Evolutionary conservation across 495 filamentous ascomycete species (phyloP), one percentile per base, ranked within the genome.

Genomic region (Penicillium macrosclerotiorum): DNA sequence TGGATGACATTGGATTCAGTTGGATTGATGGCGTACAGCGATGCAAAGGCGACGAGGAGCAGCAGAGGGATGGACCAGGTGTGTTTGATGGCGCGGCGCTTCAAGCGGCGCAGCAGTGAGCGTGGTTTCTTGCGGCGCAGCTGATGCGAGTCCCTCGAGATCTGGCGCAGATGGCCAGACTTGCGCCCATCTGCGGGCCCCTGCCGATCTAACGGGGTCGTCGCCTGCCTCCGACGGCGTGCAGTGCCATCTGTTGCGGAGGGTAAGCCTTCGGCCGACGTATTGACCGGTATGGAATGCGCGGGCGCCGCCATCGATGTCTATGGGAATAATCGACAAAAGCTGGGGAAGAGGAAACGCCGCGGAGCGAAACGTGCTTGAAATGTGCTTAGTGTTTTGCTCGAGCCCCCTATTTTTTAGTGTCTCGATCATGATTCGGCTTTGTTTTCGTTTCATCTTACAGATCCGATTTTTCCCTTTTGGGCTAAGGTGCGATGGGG

Each of bases 51-150:
- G 42, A 76, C 19, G 32, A 89, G 59, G 32, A 90, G 64, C 42
- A 85, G 63, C 6, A 91, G 72, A 6, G 91, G 90, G 37, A 82
- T 76, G 38, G 86, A 71, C 82, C 82, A 86, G n/a, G 84, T 86
- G 58, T 84, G 80, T 59, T 80, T 80, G 45, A 79, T 45, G 31
- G 75, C 73, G 53, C 71, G 78, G 32, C 68, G 57, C 54, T 76
- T 79, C 57, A 71, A 75, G 55, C 80, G 73, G 25, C 74, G 74
- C 32, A 82, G 67, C 37, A 77, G 54, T 8, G 75, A 75, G 36
- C 70, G 76, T 1, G 78, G 73, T 37, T 61, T 59, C 42, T 59
- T 52, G 33, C 58, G 38, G 11, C 37, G 19, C 8, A 16, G 20
- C 31, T 3, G 31, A 5, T 17, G n/a, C n/a, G n/a, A n/a, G n/a